Conservation (phyloP, 1,284 basidiomycete genomes). For the Fomitopsis schrenkii region DNA sequence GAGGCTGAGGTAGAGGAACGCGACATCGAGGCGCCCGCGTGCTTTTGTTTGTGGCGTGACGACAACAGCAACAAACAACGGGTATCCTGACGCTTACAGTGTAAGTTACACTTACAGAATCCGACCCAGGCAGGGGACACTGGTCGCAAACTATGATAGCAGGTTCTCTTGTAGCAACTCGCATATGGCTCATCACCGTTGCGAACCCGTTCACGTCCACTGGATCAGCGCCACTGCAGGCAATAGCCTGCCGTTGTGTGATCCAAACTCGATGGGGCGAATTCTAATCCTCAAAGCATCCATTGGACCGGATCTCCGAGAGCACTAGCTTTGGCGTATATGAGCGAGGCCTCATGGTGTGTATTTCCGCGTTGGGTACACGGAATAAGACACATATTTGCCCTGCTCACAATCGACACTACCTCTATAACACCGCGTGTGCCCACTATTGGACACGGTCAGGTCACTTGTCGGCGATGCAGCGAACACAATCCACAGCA, state of each 20-base stretch:
- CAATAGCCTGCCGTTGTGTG: neutral
- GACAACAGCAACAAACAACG: constrained; percentile 22
- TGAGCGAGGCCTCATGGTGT: neutral
- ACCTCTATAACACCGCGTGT: neutral
- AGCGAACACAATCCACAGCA: neutral
- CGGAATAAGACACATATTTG: neutral
- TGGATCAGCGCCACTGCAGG: neutral
- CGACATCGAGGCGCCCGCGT: constrained; percentile 18
- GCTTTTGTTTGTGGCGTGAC: constrained; percentile 17
- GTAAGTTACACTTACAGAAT: neutral
- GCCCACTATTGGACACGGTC: neutral
- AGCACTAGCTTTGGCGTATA: neutral
- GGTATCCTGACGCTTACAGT: neutral
- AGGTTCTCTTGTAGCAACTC: neutral
- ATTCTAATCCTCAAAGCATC: neutral
- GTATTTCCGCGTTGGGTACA: neutral
- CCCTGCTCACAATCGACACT: neutral
- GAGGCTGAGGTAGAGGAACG: constrained; percentile 16
- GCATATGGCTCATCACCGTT: neutral
- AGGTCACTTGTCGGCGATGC: neutral
- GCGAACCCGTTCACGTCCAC: neutral
- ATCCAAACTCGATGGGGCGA: too few relatives aligned
- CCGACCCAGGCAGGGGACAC: neutral
- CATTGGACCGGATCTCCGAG: neutral
- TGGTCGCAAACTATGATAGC: too few relatives aligned